These are phyloP conservation scores for Ormosia emarginata DNA, from an alignment of 306 rosid genomes.

Conservation along the genomic window DNA sequence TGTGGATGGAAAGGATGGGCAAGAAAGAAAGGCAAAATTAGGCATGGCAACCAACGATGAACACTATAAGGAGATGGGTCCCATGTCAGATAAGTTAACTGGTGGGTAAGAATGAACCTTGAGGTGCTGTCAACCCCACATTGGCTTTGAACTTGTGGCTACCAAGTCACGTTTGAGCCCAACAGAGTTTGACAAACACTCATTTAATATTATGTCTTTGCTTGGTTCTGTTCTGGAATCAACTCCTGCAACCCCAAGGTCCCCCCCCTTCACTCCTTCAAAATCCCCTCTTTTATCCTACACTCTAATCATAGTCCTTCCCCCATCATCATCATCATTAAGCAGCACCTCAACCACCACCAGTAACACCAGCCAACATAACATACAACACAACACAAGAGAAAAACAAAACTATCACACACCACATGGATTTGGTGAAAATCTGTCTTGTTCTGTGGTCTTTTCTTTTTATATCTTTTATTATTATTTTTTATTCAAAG, in stretches of 20 bases:
- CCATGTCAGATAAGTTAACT: conserved; percentile 43
- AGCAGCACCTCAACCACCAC: conserved; percentile 21
- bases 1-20: neutral
- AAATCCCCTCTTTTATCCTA: conserved; percentile 14
- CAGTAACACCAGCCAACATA: neutral
- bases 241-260: neutral
- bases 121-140: conserved; percentile 47
- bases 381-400: neutral
- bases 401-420: conserved; percentile 25
- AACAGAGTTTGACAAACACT: conserved; percentile 42
- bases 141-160: conserved; percentile 67
- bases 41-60: neutral
- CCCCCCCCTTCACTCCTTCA: conserved; percentile 5
- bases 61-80: conserved; percentile 30
- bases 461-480: neutral
- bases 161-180: conserved; percentile 19
- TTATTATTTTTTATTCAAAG: neutral
- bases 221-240: conserved; percentile 34
- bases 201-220: conserved; percentile 14
- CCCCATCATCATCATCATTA: conserved; percentile 23
- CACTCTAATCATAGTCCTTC: conserved; percentile 27
- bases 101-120: conserved; percentile 54
- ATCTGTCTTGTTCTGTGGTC: conserved; percentile 44
- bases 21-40: neutral
- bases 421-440: conserved; percentile 44